Conservation (phyloP, 192 early-diverging fungal genomes). For the Irineochytrium annulatum region DNA sequence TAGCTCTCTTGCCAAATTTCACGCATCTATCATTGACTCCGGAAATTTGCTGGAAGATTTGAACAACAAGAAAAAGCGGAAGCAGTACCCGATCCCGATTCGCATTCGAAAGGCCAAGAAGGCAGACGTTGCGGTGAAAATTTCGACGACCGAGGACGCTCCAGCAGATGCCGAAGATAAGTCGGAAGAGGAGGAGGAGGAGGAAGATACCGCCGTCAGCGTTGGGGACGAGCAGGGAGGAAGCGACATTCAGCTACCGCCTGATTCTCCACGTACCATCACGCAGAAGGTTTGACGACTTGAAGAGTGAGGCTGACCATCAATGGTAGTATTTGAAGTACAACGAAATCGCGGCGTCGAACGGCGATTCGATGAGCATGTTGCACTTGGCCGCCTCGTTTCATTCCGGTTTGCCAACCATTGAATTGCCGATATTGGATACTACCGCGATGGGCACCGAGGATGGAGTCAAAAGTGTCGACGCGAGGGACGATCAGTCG, state of each 20-base stretch:
- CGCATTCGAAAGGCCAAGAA: too few relatives aligned
- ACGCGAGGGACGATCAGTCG: not conserved
- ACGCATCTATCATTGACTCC: not conserved
- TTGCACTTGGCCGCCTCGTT: not conserved
- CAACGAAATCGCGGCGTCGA: slow-evolving; percentile 1
- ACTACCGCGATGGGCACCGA: too few relatives aligned
- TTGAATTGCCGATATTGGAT: too few relatives aligned
- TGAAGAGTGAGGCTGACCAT: too few relatives aligned
- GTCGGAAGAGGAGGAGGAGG: not conserved
- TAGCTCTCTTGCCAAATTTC: not conserved
- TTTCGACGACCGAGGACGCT: too few relatives aligned
- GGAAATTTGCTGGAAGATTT: too few relatives aligned
- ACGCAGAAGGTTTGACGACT: too few relatives aligned
- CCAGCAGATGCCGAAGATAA: slow-evolving; percentile 1
- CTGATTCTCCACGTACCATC: not conserved
- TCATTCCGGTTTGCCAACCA: not conserved
- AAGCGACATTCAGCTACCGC: not conserved
- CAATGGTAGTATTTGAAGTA: slow-evolving; percentile 3
- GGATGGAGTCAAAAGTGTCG: not conserved
- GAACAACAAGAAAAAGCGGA: too few relatives aligned
- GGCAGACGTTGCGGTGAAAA: too few relatives aligned
- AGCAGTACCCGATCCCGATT: too few relatives aligned
- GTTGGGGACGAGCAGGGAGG: not conserved
- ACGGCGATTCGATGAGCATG: not conserved
- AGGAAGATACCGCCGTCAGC: not conserved